phyloP scores from a whole-genome alignment of 2,329 filamentous ascomycete species.

The Verruconis gallopava region DNA sequence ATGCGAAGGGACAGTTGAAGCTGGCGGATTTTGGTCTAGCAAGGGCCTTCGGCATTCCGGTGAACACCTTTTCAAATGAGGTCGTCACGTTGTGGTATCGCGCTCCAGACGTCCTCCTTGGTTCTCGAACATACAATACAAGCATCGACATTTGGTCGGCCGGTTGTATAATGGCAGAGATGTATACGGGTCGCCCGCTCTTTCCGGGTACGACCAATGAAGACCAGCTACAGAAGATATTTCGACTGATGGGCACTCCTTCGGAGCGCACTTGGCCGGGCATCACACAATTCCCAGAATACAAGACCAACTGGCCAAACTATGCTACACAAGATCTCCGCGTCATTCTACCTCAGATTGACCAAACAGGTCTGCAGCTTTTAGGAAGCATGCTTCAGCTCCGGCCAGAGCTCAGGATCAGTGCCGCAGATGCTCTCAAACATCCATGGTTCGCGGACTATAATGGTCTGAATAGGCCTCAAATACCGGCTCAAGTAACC shows the following conservation, averaged over 20 bases:
- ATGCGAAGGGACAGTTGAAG: conserved; percentile 79
- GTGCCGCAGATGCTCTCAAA: conserved; percentile 70
- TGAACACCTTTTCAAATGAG: conserved; percentile 97
- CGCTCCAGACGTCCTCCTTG: conserved; percentile 86
- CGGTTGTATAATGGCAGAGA: conserved; percentile 98
- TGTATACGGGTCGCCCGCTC: conserved; percentile 90
- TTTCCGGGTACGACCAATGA: conserved; percentile 98
- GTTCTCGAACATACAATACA: conserved; percentile 95
- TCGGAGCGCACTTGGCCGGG: conserved; percentile 93
- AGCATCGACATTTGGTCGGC: conserved; percentile 99
- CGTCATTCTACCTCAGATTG: conserved; percentile 79
- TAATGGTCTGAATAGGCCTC: neutral
- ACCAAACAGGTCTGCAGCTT: conserved; percentile 73
- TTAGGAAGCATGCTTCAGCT: conserved; percentile 85
- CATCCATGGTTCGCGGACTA: conserved; percentile 83
- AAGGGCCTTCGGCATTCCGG: conserved; percentile 87
- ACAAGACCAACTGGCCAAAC: conserved; percentile 88
- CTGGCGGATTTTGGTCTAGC: conserved; percentile 91
- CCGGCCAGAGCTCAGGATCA: conserved; percentile 80
- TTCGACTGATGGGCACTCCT: conserved; percentile 95
- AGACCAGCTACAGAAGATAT: conserved; percentile 93
- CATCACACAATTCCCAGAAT: conserved; percentile 91
- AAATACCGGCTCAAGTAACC: neutral
- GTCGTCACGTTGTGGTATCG: conserved; percentile 97
- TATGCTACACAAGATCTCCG: conserved; percentile 86